These are phyloP conservation scores for Cadophora sp. DNA, from an alignment of 2,329 filamentous ascomycete species.

Conservation along the genomic window DNA sequence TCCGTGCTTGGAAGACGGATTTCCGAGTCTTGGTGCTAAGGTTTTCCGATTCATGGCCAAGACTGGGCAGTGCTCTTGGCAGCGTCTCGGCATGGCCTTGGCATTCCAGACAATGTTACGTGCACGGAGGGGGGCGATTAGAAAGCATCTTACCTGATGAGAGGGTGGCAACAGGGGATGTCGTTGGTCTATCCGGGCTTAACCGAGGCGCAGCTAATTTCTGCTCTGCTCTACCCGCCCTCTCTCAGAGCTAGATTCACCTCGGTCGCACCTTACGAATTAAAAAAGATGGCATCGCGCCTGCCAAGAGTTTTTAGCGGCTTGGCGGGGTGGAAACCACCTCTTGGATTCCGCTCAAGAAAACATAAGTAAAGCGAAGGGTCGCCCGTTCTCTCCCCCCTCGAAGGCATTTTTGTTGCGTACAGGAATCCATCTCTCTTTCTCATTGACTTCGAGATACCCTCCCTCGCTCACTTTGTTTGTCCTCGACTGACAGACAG, in stretches of 20 bases:
- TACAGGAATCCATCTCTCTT: no score
- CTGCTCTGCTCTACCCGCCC: background rate
- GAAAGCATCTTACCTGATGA: no score
- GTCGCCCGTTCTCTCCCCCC: background rate
- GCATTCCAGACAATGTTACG: background rate
- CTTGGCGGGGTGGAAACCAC: background rate
- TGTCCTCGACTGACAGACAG: background rate
- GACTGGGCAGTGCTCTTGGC: slow-evolving; percentile 11
- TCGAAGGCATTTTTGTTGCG: background rate
- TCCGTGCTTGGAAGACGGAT: slow-evolving; percentile 19
- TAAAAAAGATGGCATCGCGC: no score
- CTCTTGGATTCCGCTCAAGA: background rate
- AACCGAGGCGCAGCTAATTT: no score
- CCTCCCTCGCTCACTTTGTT: background rate
- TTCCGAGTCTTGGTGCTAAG: slow-evolving; percentile 3
- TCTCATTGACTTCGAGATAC: background rate
- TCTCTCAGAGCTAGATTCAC: background rate
- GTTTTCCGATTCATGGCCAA: background rate
- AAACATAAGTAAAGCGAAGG: background rate
- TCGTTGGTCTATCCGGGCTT: background rate
- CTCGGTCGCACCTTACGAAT: no score
- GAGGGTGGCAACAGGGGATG: background rate
- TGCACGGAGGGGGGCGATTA: background rate
- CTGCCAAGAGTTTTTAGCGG: background rate
- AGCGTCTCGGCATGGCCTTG: background rate